Evolutionary conservation across 1,284 basidiomycete species (phyloP), one percentile per base, ranked within the genome.

Genomic region (Ganoderma lingzhi): DNA sequence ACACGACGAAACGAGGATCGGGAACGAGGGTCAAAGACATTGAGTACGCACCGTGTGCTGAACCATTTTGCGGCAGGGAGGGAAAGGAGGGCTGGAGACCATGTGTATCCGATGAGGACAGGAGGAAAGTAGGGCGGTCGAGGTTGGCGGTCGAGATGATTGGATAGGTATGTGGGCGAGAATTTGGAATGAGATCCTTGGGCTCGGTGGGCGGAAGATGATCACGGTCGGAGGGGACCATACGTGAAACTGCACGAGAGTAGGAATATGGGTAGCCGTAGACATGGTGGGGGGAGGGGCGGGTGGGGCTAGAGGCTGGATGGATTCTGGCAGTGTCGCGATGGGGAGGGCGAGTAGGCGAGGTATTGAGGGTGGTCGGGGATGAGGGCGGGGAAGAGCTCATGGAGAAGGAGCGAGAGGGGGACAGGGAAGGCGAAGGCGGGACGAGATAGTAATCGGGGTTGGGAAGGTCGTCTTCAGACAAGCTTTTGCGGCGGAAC

Each of bases 401-500:
- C 67, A 73, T 66, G 41, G 69, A 72, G 59, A 67, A 53, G 9
- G 72, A 71, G 55, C 67, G 66, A n/a, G 70, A 73, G 30, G 70
- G 70, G 3, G 72, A 73, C 60, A 70, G 70, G 5, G 72, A 71
- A 3, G 70, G 72, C 8, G 72, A 70, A 32, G 68, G 66, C 32
- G 69, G 63, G n/a, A 70, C 48, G 65, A 70, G 66, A 41, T 56
- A 56, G 60, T 64, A 28, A 59, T 71, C 64, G 15, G 68, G 63
- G 42, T 55, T 56, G 62, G 62, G 69, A 45, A 69, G 65, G 42
- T 75, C 64, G 73, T 73, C 70, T 14, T 72, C 71, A 35, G 72
- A 70, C 32, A 75, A 64, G 60, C 74, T 75, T 69, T 76, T 76
- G 32, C 76, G 66, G 32, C 76, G 71, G 37, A 67, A 73, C 70